Conservation (phyloP, 1,284 basidiomycete species). For the Meripilus lineatus region DNA sequence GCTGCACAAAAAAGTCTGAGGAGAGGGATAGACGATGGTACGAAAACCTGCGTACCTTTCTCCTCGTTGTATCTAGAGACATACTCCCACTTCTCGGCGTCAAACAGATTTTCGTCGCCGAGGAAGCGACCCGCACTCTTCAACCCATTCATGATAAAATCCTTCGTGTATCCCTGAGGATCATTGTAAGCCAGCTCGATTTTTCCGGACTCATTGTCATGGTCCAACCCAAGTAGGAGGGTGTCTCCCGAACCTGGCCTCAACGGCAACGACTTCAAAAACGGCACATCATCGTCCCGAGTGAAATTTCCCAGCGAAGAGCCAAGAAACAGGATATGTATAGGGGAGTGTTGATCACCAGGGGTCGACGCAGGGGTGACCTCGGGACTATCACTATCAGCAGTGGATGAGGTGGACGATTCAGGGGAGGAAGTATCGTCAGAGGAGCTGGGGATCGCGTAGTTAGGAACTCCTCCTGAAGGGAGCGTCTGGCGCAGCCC, state of each 20-base stretch:
- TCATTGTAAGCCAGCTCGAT: constrained; percentile 88
- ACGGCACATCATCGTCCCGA: constrained; percentile 67
- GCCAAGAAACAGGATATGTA: constrained; percentile 91
- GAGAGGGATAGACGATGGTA: not conserved
- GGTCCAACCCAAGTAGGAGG: constrained; percentile 81
- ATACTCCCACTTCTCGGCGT: constrained; percentile 79
- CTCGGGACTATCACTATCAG: constrained; percentile 22
- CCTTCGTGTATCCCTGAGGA: constrained; percentile 66
- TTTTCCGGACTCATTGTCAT: constrained; percentile 60
- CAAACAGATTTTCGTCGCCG: constrained; percentile 59
- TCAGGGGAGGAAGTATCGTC: constrained; percentile 29
- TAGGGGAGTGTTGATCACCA: constrained; percentile 37
- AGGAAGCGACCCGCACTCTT: constrained; percentile 55
- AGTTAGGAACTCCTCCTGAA: constrained; percentile 13
- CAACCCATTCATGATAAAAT: constrained; percentile 92
- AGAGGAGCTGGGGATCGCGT: constrained; percentile 13
- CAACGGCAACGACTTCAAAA: constrained; percentile 79
- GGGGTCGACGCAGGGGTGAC: constrained; percentile 36
- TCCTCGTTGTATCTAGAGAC: constrained; percentile 71
- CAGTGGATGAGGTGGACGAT: constrained; percentile 24
- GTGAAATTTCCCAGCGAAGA: constrained; percentile 92
- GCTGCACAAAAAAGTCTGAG: constrained; percentile 38
- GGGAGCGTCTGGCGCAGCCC: constrained; percentile 36
- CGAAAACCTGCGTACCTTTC: constrained; percentile 53
- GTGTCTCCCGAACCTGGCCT: constrained; percentile 69